phyloP scores from a whole-genome alignment of 2,329 filamentous ascomycete genomes.

The Parascedosporium putredinis region DNA sequence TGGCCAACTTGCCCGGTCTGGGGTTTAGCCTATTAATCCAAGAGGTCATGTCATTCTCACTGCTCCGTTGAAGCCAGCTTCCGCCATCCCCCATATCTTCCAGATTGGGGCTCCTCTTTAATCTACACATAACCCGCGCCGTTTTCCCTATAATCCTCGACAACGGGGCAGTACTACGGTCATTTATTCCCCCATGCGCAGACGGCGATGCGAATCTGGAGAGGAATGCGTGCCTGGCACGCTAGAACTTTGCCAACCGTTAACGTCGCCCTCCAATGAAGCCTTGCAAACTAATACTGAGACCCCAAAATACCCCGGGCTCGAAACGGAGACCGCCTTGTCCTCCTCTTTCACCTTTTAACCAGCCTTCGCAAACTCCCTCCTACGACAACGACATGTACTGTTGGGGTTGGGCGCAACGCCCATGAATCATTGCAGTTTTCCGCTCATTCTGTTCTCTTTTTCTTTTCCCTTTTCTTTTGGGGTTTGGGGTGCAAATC shows the following conservation, averaged over 20 bases:
- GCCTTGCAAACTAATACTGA: neutral
- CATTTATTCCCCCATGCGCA: neutral
- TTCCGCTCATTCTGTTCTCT: too few relatives aligned
- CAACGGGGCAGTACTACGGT: neutral
- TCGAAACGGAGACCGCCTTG: too few relatives aligned
- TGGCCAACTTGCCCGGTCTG: neutral
- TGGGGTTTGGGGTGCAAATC: too few relatives aligned
- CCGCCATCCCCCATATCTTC: slow-evolving; percentile 2
- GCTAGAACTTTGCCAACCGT: too few relatives aligned
- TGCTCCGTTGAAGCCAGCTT: neutral
- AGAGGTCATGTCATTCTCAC: neutral
- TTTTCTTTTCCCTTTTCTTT: too few relatives aligned
- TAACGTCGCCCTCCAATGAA: too few relatives aligned
- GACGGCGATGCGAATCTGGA: neutral
- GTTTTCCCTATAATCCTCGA: neutral
- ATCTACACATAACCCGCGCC: neutral
- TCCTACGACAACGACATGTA: too few relatives aligned
- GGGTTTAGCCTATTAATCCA: slow-evolving; percentile 6
- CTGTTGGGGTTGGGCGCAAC: too few relatives aligned
- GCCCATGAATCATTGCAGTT: too few relatives aligned
- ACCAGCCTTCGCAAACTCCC: too few relatives aligned
- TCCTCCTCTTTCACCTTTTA: too few relatives aligned
- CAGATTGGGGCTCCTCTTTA: slow-evolving; percentile 6
- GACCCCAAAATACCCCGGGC: neutral
- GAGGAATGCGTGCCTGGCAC: neutral